phyloP scores from a whole-genome alignment of 306 rosid species.

The Quercus ilex region DNA sequence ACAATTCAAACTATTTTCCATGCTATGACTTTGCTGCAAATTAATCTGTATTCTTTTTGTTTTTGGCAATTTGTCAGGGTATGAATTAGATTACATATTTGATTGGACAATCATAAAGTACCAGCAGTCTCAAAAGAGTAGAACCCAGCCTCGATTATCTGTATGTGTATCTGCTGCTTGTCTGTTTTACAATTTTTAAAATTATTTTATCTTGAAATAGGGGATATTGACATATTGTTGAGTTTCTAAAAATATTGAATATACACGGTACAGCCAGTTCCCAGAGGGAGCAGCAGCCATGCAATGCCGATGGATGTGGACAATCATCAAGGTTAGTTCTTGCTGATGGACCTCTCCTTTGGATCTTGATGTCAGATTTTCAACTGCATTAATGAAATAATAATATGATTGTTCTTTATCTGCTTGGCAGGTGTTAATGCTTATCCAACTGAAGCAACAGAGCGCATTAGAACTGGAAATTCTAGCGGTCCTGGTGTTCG shows the following conservation, averaged over 20 bases:
- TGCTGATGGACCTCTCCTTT: neutral
- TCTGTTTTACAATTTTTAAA: neutral
- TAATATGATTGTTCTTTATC: slow-evolving; percentile 3
- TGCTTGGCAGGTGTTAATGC: slow-evolving; percentile 28
- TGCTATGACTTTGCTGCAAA: slow-evolving; percentile 8
- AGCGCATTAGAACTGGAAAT: slow-evolving; percentile 53
- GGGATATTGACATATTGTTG: slow-evolving; percentile 3
- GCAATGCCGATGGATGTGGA: slow-evolving; percentile 52
- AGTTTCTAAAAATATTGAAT: slow-evolving; percentile 28
- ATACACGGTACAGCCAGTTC: slow-evolving; percentile 47
- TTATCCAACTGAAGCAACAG: slow-evolving; percentile 51
- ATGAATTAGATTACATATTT: slow-evolving; percentile 79
- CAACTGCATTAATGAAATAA: slow-evolving; percentile 3
- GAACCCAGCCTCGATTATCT: slow-evolving; percentile 44
- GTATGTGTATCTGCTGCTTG: slow-evolving; percentile 46
- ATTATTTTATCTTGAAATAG: slow-evolving; percentile 11
- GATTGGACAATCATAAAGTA: slow-evolving; percentile 91
- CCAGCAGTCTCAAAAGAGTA: slow-evolving; percentile 81
- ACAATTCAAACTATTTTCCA: neutral
- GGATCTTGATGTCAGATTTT: neutral
- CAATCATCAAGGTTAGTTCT: slow-evolving; percentile 57
- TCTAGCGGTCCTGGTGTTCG: slow-evolving; percentile 55
- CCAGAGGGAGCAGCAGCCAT: slow-evolving; percentile 55
- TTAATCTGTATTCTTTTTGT: neutral
- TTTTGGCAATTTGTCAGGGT: slow-evolving; percentile 49